Conservation (phyloP, 805 yeast species). For the Babjeviella inositovora region DNA sequence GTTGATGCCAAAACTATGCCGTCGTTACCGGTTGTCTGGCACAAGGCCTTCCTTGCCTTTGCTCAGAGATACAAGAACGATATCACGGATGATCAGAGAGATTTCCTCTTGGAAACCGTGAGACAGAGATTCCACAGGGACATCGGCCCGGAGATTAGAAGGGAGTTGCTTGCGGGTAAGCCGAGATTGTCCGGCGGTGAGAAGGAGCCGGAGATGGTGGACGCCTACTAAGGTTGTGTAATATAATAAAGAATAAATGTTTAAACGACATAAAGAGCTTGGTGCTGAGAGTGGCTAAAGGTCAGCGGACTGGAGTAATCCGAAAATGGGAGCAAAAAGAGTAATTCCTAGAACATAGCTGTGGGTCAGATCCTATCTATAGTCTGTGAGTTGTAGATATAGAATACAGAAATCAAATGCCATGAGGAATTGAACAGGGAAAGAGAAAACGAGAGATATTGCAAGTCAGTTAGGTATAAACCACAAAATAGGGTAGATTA, state of each 20-base stretch:
- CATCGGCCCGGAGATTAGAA: conserved; percentile 86
- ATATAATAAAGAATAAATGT: not conserved
- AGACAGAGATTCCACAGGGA: conserved; percentile 81
- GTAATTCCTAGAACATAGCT: too few relatives aligned
- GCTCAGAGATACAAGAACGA: conserved; percentile 95
- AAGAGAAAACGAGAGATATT: too few relatives aligned
- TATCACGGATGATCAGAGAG: conserved; percentile 97
- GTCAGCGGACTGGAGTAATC: too few relatives aligned
- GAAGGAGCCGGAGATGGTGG: conserved; percentile 13
- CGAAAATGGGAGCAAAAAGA: too few relatives aligned
- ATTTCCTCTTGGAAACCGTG: conserved; percentile 78
- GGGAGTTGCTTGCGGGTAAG: conserved; percentile 80
- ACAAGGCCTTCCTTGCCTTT: conserved; percentile 85
- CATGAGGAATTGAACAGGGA: too few relatives aligned
- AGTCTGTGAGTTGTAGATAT: too few relatives aligned
- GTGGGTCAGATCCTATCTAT: too few relatives aligned
- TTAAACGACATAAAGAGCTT: not conserved
- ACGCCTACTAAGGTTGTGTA: conserved; percentile 7
- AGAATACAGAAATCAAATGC: too few relatives aligned
- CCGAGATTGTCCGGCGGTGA: conserved; percentile 28
- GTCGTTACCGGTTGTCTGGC: conserved; percentile 90
- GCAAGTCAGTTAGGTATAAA: too few relatives aligned
- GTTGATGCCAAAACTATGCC: conserved; percentile 19
- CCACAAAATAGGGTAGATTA: too few relatives aligned
- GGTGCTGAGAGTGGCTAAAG: too few relatives aligned